These are phyloP conservation scores for Gaultheria prostrata DNA, from an alignment of 148 eudicot genomes.

Conservation along the genomic window DNA sequence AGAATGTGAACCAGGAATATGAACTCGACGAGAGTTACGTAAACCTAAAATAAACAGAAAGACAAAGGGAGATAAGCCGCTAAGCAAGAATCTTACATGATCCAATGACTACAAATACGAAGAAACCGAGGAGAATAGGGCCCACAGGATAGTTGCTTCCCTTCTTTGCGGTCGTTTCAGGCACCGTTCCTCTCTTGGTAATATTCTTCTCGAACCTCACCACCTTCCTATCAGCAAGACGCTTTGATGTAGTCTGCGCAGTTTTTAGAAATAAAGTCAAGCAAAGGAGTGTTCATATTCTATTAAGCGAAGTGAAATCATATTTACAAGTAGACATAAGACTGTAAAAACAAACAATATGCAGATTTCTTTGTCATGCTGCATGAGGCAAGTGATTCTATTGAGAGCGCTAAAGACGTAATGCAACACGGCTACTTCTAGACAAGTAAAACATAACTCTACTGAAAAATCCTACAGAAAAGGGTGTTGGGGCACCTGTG, in stretches of 20 bases:
- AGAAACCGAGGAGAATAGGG: constrained; percentile 28
- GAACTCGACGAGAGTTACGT: not conserved
- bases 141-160: constrained; percentile 26
- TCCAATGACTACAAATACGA: constrained; percentile 28
- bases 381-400: not conserved
- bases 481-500: too few species aligned
- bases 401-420: not conserved
- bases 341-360: not conserved
- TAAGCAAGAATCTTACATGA: constrained; percentile 22
- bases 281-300: not conserved
- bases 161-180: constrained; percentile 27
- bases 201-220: constrained; percentile 30
- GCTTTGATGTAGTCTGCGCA: constrained; percentile 30
- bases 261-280: not conserved
- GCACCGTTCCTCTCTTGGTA: constrained; percentile 29
- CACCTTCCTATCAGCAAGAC: constrained; percentile 31
- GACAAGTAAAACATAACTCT: not conserved
- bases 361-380: not conserved
- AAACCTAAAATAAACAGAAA: not conserved
- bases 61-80: not conserved
- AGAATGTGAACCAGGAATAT: not conserved
- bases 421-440: not conserved
- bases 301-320: not conserved
- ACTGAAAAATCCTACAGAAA: not conserved
- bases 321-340: not conserved